Base-by-base conservation (phyloP, 805 yeast species). In the Candida suzukii region DNA sequence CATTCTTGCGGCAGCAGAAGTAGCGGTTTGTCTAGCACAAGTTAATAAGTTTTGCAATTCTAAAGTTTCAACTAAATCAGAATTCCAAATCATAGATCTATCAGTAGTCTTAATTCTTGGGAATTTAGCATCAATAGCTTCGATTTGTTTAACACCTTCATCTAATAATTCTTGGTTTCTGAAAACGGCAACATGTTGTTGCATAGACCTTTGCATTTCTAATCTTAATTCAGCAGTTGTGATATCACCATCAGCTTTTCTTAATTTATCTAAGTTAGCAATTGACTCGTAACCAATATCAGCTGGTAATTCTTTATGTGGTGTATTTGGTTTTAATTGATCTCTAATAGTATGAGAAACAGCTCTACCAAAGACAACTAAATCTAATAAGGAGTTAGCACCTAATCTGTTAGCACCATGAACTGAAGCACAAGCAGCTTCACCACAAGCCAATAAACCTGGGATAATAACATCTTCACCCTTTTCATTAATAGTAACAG, bases 401-500 rank as follows among this genome's bases (percentile, higher is more conserved):
- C 99, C 99, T 54, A 91, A 76, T 76, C 99, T 88, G 78, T 91
- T 91, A 49, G 99, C 99, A 71, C 99, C 99, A 64, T 91, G 99
- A 45, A 91, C 99, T 28, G 97, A 88, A 48, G 95, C 98, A 78
- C 97, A 91, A 35, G 97, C 99, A 51, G 95, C 90, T 74, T 91
- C 99, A 76, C 99, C 99, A 73, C 97, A 88, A 14, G 99, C 97
- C 64, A 78, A 76, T 54, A 91, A 75, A 59, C 99, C 99, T 58
- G 91, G 93, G 47, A 91, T 93, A 53, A 84, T 78, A 60, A 75
- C 78, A 64, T 93, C 99, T 58, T 91, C 80, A 55, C 99, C 99
- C 51, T 76, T 70, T 60, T 77, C 91, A 60, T 84, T 88, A 56
- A 83, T 61, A 37, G 87, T 87, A 48, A 91, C 63, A 40, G 80